Percentiles rank a stretch among this genome's conserved stretches.
Conservation (phyloP, 2,329 filamentous ascomycete species). For the Penicillium occitanis region DNA sequence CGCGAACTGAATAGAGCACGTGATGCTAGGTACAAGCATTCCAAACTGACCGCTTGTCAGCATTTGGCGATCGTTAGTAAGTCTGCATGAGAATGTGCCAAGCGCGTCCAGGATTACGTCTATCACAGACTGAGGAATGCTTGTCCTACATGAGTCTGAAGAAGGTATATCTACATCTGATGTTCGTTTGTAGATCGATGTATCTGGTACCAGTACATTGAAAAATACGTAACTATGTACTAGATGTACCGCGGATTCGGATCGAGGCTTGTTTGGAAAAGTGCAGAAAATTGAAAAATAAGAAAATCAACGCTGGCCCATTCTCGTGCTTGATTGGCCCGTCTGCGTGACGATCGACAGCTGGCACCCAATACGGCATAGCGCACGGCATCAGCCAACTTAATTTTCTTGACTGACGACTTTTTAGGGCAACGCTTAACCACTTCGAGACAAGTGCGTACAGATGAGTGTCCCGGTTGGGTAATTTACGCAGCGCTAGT, state of each 20-base stretch:
- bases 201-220: neutral
- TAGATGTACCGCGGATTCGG: slow-evolving; percentile 1
- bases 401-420: neutral
- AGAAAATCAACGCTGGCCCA: neutral
- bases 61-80: neutral
- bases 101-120: neutral
- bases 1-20: neutral
- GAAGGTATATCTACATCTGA: neutral
- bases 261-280: slow-evolving; percentile 1
- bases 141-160: neutral
- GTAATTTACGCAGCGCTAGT: slow-evolving; percentile 6
- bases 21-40: neutral
- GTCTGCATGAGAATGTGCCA: slow-evolving; percentile 9
- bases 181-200: neutral
- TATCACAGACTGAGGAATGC: neutral
- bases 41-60: neutral
- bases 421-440: slow-evolving; percentile 5
- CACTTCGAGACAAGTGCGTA: neutral
- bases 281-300: slow-evolving; percentile 2
- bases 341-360: slow-evolving; percentile 18
- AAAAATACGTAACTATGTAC: neutral
- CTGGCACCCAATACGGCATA: slow-evolving; percentile 1
- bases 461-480: neutral
- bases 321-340: neutral
- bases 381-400: neutral